phyloP scores from a whole-genome alignment of 176 grass and related monocot genomes.

The Oryza brachyantha region DNA sequence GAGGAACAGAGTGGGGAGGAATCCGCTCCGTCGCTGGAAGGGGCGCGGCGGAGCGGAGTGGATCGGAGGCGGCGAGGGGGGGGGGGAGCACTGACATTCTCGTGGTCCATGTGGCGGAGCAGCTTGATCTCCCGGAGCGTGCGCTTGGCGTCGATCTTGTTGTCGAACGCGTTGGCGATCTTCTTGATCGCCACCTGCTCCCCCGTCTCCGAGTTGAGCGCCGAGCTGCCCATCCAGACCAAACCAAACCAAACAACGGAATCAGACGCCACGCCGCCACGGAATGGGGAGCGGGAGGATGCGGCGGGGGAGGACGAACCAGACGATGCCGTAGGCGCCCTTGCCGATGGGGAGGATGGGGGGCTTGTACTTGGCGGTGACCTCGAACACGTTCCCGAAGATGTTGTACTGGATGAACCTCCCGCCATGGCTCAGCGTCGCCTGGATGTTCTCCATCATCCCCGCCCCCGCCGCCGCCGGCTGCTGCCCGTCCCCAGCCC shows the following conservation, averaged over 20 bases:
- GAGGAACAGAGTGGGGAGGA: no score
- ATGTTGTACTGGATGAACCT: conserved; percentile 98
- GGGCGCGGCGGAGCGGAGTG: neutral
- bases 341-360: conserved; percentile 97
- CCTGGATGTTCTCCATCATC: conserved; percentile 79
- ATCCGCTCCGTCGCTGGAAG: neutral
- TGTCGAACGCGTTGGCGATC: conserved; percentile 99
- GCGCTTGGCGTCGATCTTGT: conserved; percentile 97
- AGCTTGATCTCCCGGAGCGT: conserved; percentile 98
- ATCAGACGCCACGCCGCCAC: neutral
- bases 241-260: neutral
- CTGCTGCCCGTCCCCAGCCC: neutral
- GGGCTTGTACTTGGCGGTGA: conserved; percentile 86
- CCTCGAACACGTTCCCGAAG: conserved; percentile 95
- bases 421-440: conserved; percentile 81
- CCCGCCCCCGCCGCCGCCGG: neutral
- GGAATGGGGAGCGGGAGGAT: no score
- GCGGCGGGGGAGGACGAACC: conserved; percentile 18
- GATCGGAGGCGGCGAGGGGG: neutral
- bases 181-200: conserved; percentile 99
- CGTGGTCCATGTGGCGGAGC: conserved; percentile 98
- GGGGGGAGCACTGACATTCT: conserved; percentile 59
- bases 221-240: conserved; percentile 49
- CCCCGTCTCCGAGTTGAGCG: conserved; percentile 86
- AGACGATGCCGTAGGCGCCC: conserved; percentile 98